Conservation (phyloP, 306 rosid species). For the Herpetospermum pedunculosum region DNA sequence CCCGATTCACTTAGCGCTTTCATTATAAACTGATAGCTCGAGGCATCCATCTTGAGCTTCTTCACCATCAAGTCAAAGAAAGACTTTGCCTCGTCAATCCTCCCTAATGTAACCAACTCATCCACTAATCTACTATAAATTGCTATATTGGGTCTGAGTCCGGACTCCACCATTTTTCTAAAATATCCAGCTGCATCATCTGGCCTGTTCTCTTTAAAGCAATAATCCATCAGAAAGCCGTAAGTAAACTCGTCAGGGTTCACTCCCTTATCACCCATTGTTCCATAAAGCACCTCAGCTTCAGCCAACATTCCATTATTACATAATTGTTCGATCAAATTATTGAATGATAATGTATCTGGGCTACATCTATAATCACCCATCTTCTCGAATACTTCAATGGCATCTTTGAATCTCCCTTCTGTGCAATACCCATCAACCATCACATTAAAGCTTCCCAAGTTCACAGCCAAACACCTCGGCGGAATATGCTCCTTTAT, state of each 20-base stretch:
- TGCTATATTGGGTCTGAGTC: constrained; percentile 75
- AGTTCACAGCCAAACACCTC: constrained; percentile 37
- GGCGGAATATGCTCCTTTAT: constrained; percentile 55
- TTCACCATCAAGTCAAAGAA: constrained; percentile 82
- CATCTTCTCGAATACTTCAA: constrained; percentile 69
- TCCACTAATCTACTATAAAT: constrained; percentile 73
- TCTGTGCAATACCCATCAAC: constrained; percentile 61
- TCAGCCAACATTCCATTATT: constrained; percentile 46
- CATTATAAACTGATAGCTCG: constrained; percentile 74
- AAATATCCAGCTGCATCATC: constrained; percentile 85
- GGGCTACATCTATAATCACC: constrained; percentile 72
- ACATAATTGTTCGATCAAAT: constrained; percentile 81
- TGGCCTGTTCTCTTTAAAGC: constrained; percentile 63
- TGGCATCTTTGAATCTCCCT: constrained; percentile 61
- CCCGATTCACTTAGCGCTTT: constrained; percentile 65
- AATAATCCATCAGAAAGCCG: constrained; percentile 78
- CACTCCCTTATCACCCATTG: constrained; percentile 68
- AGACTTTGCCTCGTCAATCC: constrained; percentile 59
- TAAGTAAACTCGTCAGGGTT: constrained; percentile 79
- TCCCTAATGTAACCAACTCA: constrained; percentile 67
- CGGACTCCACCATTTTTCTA: constrained; percentile 65
- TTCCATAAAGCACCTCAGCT: constrained; percentile 72
- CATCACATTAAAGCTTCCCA: constrained; percentile 93
- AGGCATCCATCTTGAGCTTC: constrained; percentile 89
- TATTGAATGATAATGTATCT: constrained; percentile 66